Evolutionary conservation across 108 stramenopile genomes (phyloP).

Genomic region (Schizochytrium sp.): DNA sequence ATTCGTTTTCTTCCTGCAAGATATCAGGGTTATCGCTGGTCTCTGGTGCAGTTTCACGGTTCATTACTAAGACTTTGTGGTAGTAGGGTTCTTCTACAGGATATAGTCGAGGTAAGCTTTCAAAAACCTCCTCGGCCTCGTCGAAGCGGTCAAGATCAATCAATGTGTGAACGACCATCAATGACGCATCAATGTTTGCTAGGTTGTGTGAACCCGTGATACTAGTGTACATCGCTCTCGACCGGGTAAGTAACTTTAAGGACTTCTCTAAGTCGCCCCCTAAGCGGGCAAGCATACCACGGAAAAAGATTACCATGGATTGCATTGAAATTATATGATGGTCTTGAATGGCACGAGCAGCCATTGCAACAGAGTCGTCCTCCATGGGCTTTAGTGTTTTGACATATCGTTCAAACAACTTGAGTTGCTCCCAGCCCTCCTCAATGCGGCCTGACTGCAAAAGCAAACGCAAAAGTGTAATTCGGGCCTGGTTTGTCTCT

Average conservation of each 20-base stretch:
- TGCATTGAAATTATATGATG: neutral
- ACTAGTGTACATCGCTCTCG: neutral
- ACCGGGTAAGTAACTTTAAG: neutral
- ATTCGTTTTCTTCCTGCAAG: too few species aligned
- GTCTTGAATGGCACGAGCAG: neutral
- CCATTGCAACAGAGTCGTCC: neutral
- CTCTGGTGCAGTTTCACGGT: neutral
- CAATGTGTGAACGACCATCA: neutral
- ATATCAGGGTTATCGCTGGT: too few species aligned
- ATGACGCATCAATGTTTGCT: neutral
- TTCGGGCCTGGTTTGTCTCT: neutral
- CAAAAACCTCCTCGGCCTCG: conserved; percentile 26
- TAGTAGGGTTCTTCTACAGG: neutral
- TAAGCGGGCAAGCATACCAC: neutral
- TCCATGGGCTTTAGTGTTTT: neutral
- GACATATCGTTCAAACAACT: neutral
- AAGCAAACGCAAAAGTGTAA: neutral
- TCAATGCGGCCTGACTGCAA: neutral
- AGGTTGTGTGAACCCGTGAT: neutral
- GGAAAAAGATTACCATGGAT: neutral
- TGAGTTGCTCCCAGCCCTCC: neutral
- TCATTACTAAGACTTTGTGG: neutral
- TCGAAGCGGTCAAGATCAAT: conserved; percentile 13
- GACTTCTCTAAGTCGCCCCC: neutral
- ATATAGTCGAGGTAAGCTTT: neutral